Base-by-base conservation (phyloP, 2,329 filamentous ascomycete genomes). In the Fusarium penzigii region DNA sequence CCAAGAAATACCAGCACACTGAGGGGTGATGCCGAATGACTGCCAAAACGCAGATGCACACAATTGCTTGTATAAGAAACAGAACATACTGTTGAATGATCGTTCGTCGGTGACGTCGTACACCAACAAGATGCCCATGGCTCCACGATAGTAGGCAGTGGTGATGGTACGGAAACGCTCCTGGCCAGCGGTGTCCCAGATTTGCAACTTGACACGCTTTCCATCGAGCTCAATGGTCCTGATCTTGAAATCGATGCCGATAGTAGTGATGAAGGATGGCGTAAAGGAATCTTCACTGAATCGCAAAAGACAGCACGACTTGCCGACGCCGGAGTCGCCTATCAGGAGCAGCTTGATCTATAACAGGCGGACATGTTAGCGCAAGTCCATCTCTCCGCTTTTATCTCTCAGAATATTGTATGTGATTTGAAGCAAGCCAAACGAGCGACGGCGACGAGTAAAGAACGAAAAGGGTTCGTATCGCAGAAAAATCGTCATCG, bases 231-330 rank as follows among this genome's bases (percentile, higher is more conserved):
- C 94, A 78, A 99, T 99, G 61, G 94, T 99, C 64, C 94, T 86
- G 72, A 99, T 99, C 84, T 99, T 99, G 82, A 99, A 99, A 78
- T 99, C 94, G 79, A 99, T 97, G 65, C 94, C 94, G 76, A 99
- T 99, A 58, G 94, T 99, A 58, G 92, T 96, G 80, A 97, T 97
- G 82, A 96, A 97, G 65, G 91, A 96, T 41, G 92, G 92, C 48
- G 92, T 97, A 79, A 96, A 97, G 43, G 90, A 95, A 80, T 97
- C 92, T 78, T 97, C 92, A 76, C 91, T 96, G 81, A 97, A 97
- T 66, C 92, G 90, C 70, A 97, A 81, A 73, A 97, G 83, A 77
- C 92, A 96, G 86, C 92, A 97, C 64, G 92, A 97, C 78, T 97
- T 97, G 74, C 92, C 92, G 57, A 97, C 92, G 69, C 92, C 92